These are phyloP conservation scores for Vitis vinifera DNA, from an alignment of 164 flowering plant genomes.

Conservation along the genomic window DNA sequence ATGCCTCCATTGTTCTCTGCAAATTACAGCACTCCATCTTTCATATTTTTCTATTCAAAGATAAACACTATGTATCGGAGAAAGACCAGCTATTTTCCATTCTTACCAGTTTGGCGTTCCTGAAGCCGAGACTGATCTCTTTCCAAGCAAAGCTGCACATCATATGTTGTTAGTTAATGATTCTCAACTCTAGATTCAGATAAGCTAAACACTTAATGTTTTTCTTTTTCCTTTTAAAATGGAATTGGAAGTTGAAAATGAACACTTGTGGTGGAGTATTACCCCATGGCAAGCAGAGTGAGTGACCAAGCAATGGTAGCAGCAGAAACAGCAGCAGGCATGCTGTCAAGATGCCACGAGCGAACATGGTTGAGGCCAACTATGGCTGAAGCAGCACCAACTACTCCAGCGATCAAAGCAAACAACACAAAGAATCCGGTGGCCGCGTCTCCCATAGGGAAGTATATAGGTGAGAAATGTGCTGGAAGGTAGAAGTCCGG, in stretches of 20 bases:
- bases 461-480: slow-evolving; percentile 79
- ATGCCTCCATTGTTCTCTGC: slow-evolving; percentile 97
- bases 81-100: not conserved
- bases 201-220: not conserved
- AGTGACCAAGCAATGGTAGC: slow-evolving; percentile 81
- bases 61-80: too few species aligned
- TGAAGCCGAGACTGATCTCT: slow-evolving; percentile 54
- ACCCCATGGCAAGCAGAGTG: slow-evolving; percentile 90
- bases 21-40: slow-evolving; percentile 9
- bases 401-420: slow-evolving; percentile 76
- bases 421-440: slow-evolving; percentile 85
- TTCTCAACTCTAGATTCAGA: not conserved
- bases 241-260: not conserved
- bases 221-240: not conserved
- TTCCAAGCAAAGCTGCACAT: slow-evolving; percentile 79
- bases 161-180: not conserved
- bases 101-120: slow-evolving; percentile 76
- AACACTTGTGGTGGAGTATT: slow-evolving; percentile 10
- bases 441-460: slow-evolving; percentile 89
- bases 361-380: slow-evolving; percentile 63
- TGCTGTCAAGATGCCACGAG: slow-evolving; percentile 54
- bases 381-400: slow-evolving; percentile 69
- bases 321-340: slow-evolving; percentile 65
- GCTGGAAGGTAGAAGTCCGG: slow-evolving; percentile 70
- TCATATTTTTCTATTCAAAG: too few species aligned